Evolutionary conservation across 805 yeast species (phyloP).

Genomic region (Saccharomycopsis synnaedendra): DNA sequence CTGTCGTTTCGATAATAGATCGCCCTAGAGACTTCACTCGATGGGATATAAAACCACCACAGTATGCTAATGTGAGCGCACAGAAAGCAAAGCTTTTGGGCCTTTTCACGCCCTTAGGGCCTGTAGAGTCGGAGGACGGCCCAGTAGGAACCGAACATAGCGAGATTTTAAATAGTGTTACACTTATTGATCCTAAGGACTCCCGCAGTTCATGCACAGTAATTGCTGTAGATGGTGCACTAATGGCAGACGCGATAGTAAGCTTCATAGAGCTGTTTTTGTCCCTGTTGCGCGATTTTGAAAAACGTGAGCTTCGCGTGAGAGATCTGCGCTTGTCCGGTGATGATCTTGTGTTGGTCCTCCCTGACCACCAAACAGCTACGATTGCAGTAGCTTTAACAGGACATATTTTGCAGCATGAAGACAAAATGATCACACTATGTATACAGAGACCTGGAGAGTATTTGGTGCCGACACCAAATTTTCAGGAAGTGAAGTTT

Average conservation of each 20-base stretch:
- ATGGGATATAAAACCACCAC: conserved; percentile 68
- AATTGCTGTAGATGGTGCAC: conserved; percentile 10
- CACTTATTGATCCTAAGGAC: conserved; percentile 16
- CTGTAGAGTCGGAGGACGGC: conserved; percentile 18
- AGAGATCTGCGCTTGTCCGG: conserved; percentile 26
- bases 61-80: conserved; percentile 63
- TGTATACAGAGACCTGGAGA: conserved; percentile 33
- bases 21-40: conserved; percentile 34
- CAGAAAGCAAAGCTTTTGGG: conserved; percentile 74
- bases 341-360: conserved; percentile 35
- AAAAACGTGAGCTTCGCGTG: conserved; percentile 26
- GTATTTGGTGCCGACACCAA: conserved; percentile 27
- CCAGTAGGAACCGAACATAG: conserved; percentile 17
- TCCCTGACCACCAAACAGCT: conserved; percentile 40
- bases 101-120: conserved; percentile 63
- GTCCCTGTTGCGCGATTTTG: conserved; percentile 28
- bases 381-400: conserved; percentile 35
- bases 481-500: conserved; percentile 9
- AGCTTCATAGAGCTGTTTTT: conserved; percentile 36
- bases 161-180: background rate
- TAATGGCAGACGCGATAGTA: conserved; percentile 26
- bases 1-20: conserved; percentile 39
- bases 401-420: conserved; percentile 1
- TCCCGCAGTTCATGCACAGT: conserved; percentile 21
- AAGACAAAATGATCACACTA: conserved; percentile 18